Conservation (phyloP, 2,329 filamentous ascomycete species). For the Xenosphaeropsis pyriputrescens region DNA sequence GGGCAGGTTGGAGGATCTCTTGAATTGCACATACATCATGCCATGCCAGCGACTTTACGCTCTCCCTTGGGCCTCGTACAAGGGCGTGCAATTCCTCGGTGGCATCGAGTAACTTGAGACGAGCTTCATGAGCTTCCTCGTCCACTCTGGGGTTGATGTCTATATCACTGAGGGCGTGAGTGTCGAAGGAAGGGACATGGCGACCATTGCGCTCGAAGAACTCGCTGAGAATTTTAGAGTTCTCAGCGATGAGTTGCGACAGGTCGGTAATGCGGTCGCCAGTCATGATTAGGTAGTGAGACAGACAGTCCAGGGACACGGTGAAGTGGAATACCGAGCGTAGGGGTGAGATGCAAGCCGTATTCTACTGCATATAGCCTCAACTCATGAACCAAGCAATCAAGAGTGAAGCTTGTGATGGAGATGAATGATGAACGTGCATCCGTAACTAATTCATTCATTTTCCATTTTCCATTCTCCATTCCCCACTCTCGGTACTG, state of each 20-base stretch:
- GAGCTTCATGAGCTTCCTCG: constrained; percentile 25
- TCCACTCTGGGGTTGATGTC: constrained; percentile 22
- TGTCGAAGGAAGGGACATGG: constrained; percentile 25
- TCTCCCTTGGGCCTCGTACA: constrained; percentile 30
- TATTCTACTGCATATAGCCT: no score
- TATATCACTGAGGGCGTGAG: constrained; percentile 25
- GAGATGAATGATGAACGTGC: no score
- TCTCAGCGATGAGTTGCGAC: constrained; percentile 26
- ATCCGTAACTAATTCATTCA: no score
- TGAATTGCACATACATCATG: constrained; percentile 20
- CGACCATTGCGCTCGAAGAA: constrained; percentile 26
- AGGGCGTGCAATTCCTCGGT: constrained; percentile 27
- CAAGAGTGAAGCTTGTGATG: no score
- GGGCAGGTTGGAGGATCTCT: not conserved
- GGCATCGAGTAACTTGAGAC: constrained; percentile 28
- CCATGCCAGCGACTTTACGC: constrained; percentile 31
- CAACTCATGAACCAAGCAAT: no score
- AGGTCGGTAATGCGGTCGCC: constrained; percentile 11
- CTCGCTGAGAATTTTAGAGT: constrained; percentile 30
- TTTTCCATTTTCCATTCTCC: no score
- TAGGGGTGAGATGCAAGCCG: no score
- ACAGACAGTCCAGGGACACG: no score
- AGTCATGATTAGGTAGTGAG: no score
- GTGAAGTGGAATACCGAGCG: no score
- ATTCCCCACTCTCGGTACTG: no score